Base-by-base conservation (phyloP, 208 protist genomes). In the Tritrichomonas foetus region DNA sequence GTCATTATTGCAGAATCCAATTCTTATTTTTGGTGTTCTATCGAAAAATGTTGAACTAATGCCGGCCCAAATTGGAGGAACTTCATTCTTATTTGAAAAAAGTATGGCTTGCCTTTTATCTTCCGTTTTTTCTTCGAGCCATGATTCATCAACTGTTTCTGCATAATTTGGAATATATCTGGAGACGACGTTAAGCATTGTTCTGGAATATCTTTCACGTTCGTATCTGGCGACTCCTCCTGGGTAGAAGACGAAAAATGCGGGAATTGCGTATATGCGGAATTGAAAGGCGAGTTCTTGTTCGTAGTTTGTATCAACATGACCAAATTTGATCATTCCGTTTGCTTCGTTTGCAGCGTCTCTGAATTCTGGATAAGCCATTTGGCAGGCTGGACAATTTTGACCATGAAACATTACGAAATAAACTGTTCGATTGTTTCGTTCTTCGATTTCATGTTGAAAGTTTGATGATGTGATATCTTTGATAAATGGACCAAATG, bases 241-340 rank as follows among this genome's bases (percentile, higher is more conserved):
- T 57, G 78, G 78, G 39, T 89, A 39, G 27, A 89, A 89, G 44
- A 89, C 41, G 47, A 89, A 57, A 50, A 89, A 89, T 57, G 78
- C 57, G 53, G 78, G 78, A 27, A 89, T 89, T 47, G 44, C 33
- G 20, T 27, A 20, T 20, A 89, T 89, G 22, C 36, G 3, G 22
- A 89, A 89, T 89, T 33, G 41, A 39, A 14, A 33, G 33, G 78
- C 41, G 20, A 89, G 33, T 20, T 39, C 27, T 8, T n/a, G 33
- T 14, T 89, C 9, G 14, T 22, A 33, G 3, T 53, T 14, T 53
- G 47, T 57, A 57, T 89, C 47, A 36, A 89, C 22, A 39, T 44
- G 27, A 30, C 78, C 78, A 49, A 89, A 89, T 16, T 14, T 33
- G 5, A 89, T n/a, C 78, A 89, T 53, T 53, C 78, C 78, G 5